phyloP scores from a whole-genome alignment of 371 early-diverging fungal genomes.

The Actinomortierella ambigua region DNA sequence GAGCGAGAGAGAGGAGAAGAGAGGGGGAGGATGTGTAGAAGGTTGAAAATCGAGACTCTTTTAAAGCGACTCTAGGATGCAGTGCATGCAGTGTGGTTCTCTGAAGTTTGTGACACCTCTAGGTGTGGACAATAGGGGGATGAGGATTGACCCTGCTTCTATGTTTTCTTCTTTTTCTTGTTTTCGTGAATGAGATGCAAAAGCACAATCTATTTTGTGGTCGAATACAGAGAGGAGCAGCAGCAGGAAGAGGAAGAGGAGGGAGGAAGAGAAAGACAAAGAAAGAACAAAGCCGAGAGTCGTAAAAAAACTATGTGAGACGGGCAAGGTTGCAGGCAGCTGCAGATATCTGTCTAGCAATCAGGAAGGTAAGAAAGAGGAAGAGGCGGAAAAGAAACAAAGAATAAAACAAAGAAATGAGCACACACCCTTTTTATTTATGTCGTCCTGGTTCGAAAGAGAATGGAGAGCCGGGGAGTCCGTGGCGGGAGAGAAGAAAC shows the following conservation, averaged over 20 bases:
- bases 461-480: conserved; percentile 5
- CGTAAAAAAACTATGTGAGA: not conserved
- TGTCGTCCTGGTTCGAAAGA: too few relatives aligned
- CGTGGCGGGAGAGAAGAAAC: not conserved
- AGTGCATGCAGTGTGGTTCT: too few relatives aligned
- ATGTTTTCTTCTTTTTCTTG: too few relatives aligned
- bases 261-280: not conserved
- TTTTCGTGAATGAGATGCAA: too few relatives aligned
- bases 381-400: not conserved
- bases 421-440: not conserved
- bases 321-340: not conserved
- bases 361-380: not conserved
- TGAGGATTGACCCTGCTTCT: too few relatives aligned
- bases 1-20: not conserved
- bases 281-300: not conserved
- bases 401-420: not conserved
- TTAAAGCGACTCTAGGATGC: too few relatives aligned
- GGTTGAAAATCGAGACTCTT: too few relatives aligned
- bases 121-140: too few relatives aligned
- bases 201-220: not conserved
- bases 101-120: too few relatives aligned
- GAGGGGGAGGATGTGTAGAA: not conserved
- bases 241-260: not conserved
- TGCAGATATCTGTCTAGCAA: not conserved
- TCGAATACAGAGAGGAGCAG: not conserved